Base-by-base conservation (phyloP, 805 yeast species). In the Monosporozyma servazzii region DNA sequence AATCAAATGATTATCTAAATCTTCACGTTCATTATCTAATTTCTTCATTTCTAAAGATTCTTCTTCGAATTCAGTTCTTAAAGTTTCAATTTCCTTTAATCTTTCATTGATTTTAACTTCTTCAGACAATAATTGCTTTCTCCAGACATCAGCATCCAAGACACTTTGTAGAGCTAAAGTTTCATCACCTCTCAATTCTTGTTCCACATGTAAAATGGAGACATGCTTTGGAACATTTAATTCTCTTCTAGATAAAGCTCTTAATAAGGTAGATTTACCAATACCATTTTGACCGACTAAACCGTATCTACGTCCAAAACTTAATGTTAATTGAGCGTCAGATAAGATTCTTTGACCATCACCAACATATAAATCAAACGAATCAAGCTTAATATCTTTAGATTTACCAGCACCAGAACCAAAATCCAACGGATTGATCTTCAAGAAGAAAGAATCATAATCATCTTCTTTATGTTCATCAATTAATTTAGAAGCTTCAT, bases 81-180 rank as follows among this genome's bases (percentile, higher is more conserved):
- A 76, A 17, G 64, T 70, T 54, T 87, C 93, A 54, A 93, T 83
- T 59, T 86, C 95, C 39, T 70, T 73, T 31, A 93, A 73, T 65
- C 96, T 78, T 54, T 82, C 88, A 54, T 82, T 80, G 52, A 85
- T 81, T 63, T 81, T 82, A 36, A 69, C 63, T 69, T 90, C 95
- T 67, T 93, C 98, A 46, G 72, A 71, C 33, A 93, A 66, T 51
- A 93, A 73, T 59, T 84, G 88, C 70, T 95, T 93, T 69, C 99
- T 79, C 99, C 99, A 93, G 42, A 93, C 99, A 72, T 93, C 99
- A 1, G 99, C 99, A 71, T 93, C 99, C 57, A 93, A 75, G n/a
- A 93, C 99, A 56, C 96, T 85, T 68, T 91, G 96, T 50, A 93
- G 68, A 1, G 97, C 99, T 9, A 82, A 68, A 1, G 88, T 85